Percentiles rank a stretch among this genome's conserved stretches.
Conservation (phyloP, 2,329 filamentous ascomycete genomes). For the Monilinia polystroma region DNA sequence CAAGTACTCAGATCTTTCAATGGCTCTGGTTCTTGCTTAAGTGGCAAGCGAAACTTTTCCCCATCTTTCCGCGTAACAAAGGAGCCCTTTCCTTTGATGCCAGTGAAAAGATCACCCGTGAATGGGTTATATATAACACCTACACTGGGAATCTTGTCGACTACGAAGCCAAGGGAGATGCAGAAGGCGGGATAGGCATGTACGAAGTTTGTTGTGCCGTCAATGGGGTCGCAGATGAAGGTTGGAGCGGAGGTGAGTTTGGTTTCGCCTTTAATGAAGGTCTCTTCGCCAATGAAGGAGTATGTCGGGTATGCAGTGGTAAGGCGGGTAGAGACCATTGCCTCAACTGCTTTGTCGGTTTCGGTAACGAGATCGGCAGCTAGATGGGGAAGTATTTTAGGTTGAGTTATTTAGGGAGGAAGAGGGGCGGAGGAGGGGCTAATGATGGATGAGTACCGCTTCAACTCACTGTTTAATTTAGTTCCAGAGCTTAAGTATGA, state of each 20-base stretch:
- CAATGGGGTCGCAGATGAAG: conserved; percentile 80
- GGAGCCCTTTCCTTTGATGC: conserved; percentile 65
- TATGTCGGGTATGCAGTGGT: conserved; percentile 53
- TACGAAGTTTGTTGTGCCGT: conserved; percentile 80
- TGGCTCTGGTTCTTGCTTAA: conserved; percentile 52
- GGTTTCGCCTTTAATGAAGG: conserved; percentile 64
- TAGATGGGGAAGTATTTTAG: conserved; percentile 36
- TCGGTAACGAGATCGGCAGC: conserved; percentile 69
- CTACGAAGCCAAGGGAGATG: conserved; percentile 71
- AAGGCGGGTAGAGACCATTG: conserved; percentile 57
- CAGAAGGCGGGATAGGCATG: conserved; percentile 73
- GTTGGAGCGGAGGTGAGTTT: conserved; percentile 65
- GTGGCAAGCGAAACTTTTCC: conserved; percentile 46
- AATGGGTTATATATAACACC: conserved; percentile 83
- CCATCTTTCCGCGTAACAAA: conserved; percentile 48
- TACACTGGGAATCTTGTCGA: conserved; percentile 60
- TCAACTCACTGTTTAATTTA: conserved; percentile 58
- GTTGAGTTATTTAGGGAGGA: conserved; percentile 18
- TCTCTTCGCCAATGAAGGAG: conserved; percentile 74
- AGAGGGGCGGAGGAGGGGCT: background rate
- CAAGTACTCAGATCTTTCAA: conserved; percentile 60
- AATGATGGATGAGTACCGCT: conserved; percentile 12
- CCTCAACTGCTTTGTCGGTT: conserved; percentile 64
- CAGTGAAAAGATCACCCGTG: conserved; percentile 66
- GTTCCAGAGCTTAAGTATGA: conserved; percentile 56